Evolutionary conservation across 257 asterid species (phyloP).

Genomic region (Scutellaria galericulata): DNA sequence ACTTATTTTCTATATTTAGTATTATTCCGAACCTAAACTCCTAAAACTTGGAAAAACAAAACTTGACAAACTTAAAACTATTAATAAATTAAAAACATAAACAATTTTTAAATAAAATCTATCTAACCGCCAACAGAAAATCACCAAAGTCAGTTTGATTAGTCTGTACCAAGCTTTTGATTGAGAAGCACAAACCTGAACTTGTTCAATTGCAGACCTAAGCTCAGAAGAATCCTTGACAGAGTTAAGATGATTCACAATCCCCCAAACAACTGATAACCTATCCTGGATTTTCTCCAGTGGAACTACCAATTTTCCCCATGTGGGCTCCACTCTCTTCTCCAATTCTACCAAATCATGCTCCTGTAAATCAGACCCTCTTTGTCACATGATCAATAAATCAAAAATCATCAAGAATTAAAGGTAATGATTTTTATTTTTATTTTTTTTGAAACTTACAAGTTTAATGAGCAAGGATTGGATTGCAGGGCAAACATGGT

Average conservation of each 20-base stretch:
- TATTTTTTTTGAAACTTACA: conserved; percentile 43
- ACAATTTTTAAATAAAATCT: no score
- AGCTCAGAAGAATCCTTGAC: conserved; percentile 71
- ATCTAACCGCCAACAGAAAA: no score
- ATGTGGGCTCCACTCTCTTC: conserved; percentile 65
- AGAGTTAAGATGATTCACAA: conserved; percentile 72
- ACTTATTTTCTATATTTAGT: no score
- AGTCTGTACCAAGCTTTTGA: no score
- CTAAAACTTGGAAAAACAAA: no score
- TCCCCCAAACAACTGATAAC: conserved; percentile 76
- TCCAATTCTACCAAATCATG: conserved; percentile 68
- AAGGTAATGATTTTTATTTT: not conserved
- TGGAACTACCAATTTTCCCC: conserved; percentile 79
- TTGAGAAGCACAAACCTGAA: conserved; percentile 56
- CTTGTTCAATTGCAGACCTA: conserved; percentile 69
- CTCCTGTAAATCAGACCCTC: conserved; percentile 42
- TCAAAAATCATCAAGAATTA: not conserved
- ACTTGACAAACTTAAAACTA: no score
- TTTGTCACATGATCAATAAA: no score
- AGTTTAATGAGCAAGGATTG: conserved; percentile 55
- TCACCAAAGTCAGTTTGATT: no score
- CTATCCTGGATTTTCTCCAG: conserved; percentile 72
- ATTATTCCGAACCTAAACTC: no score
- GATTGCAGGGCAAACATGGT: conserved; percentile 71
- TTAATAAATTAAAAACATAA: no score